Percentiles rank a stretch among this genome's conserved stretches.
Evolutionary conservation across 1,139 yeast genomes (phyloP).

Genomic region (Kluyveromyces sp.): DNA sequence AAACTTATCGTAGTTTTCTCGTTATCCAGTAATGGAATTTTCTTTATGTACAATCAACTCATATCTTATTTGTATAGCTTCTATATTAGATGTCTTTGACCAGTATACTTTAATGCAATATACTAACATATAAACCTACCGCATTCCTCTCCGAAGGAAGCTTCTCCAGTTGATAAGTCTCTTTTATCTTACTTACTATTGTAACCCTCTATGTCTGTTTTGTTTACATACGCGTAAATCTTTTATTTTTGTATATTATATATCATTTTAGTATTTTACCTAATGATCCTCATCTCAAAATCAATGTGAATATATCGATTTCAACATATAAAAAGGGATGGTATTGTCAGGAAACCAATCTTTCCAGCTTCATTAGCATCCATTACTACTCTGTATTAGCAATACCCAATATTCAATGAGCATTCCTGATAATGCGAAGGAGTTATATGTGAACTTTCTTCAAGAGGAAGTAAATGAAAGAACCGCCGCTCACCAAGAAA

Average conservation of each 20-base stretch:
- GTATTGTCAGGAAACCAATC: too few relatives aligned
- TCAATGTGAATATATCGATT: too few relatives aligned
- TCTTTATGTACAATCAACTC: slow-evolving; percentile 2
- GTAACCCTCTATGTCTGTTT: background rate
- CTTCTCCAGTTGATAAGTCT: background rate
- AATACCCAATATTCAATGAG: background rate
- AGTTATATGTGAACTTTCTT: slow-evolving; percentile 22
- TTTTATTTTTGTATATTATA: background rate
- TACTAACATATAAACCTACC: slow-evolving; percentile 2
- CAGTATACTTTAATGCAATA: slow-evolving; percentile 6
- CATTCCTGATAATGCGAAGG: slow-evolving; percentile 20
- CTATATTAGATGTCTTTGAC: slow-evolving; percentile 2
- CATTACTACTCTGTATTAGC: background rate
- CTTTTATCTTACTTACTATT: background rate
- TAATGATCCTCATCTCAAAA: too few relatives aligned
- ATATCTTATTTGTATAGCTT: slow-evolving; percentile 8
- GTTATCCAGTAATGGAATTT: slow-evolving; percentile 2
- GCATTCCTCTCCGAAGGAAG: too few relatives aligned
- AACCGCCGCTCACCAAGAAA: slow-evolving; percentile 22
- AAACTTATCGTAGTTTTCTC: slow-evolving; percentile 2
- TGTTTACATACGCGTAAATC: slow-evolving; percentile 2
- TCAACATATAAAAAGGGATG: too few relatives aligned
- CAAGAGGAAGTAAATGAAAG: slow-evolving; percentile 20
- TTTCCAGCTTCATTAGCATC: background rate
- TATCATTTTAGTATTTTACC: background rate